phyloP scores from a whole-genome alignment of 169 alveolate species.

The Miamiensis avidus region DNA sequence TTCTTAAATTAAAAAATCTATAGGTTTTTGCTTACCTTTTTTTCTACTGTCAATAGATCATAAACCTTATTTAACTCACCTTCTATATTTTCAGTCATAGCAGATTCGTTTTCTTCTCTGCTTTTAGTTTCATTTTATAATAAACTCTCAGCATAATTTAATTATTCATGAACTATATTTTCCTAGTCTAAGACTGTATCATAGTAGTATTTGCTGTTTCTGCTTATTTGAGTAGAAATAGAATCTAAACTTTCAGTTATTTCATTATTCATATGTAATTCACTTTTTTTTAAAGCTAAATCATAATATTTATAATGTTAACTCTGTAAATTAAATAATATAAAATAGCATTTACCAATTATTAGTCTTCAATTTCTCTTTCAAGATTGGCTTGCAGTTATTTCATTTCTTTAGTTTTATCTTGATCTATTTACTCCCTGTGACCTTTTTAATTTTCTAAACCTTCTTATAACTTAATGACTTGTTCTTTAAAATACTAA shows the following conservation, averaged over 20 bases:
- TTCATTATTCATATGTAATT: no score
- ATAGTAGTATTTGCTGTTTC: not conserved
- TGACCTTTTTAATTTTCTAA: not conserved
- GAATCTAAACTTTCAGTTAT: not conserved
- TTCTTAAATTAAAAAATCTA: no score
- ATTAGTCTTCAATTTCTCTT: not conserved
- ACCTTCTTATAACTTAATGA: no score
- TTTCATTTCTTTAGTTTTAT: not conserved
- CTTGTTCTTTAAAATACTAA: not conserved
- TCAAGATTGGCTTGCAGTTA: not conserved
- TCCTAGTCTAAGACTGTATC: not conserved
- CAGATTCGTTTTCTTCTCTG: not conserved
- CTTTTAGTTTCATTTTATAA: not conserved
- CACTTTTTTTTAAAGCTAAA: not conserved
- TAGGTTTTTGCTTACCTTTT: no score
- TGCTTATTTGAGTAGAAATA: no score
- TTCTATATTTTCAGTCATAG: not conserved
- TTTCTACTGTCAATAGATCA: not conserved
- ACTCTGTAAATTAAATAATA: no score
- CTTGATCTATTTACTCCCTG: not conserved
- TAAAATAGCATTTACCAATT: not conserved
- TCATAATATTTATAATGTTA: no score
- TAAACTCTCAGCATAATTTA: not conserved
- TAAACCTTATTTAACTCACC: not conserved
- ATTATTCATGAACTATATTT: not conserved